phyloP scores from a whole-genome alignment of 2,329 filamentous ascomycete genomes.

The Chaetomium sp. region DNA sequence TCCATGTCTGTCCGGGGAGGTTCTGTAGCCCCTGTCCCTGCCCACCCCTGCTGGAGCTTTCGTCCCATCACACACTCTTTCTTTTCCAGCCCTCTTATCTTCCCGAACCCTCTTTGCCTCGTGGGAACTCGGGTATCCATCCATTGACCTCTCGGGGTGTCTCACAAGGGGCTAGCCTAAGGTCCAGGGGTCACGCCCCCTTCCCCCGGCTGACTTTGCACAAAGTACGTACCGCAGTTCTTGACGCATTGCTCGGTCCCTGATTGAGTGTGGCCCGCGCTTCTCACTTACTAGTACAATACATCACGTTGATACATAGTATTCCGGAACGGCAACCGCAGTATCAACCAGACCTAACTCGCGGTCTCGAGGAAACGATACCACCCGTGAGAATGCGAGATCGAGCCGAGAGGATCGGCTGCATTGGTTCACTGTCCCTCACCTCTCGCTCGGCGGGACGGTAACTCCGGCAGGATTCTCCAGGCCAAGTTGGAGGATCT shows the following conservation, averaged over 20 bases:
- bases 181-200: slow-evolving; percentile 11
- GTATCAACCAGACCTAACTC: no score
- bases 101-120: slow-evolving; percentile 28
- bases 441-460: background rate
- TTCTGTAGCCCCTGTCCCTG: slow-evolving; percentile 21
- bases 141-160: slow-evolving; percentile 13
- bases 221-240: background rate
- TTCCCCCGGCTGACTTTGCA: background rate
- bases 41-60: slow-evolving; percentile 17
- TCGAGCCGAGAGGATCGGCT: background rate
- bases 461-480: slow-evolving; percentile 5
- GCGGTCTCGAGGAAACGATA: no score
- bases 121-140: slow-evolving; percentile 22
- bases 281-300: no score
- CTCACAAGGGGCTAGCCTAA: slow-evolving; percentile 9
- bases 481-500: slow-evolving; percentile 13
- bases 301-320: no score
- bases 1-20: slow-evolving; percentile 10
- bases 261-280: no score
- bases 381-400: no score
- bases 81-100: slow-evolving; percentile 21
- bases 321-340: no score
- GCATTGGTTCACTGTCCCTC: background rate
- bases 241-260: background rate
- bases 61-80: slow-evolving; percentile 20